Base-by-base conservation (phyloP, 2,329 filamentous ascomycete species). In the Trichothecium sympodiale region DNA sequence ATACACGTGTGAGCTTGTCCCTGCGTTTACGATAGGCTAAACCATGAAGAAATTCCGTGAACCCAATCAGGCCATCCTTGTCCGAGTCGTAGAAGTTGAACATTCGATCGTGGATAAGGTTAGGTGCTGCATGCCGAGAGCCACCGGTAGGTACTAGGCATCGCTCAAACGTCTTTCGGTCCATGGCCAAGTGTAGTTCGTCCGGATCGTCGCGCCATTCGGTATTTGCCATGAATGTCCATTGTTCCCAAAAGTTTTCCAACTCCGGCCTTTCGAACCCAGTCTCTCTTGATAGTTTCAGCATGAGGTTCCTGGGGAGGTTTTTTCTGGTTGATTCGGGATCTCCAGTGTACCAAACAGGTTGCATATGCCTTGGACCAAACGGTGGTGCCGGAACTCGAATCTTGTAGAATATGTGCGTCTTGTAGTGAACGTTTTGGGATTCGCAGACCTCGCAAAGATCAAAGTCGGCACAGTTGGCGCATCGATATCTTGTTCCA, bases 71-170 rank as follows among this genome's bases (percentile, higher is more conserved):
- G 16, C 83, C 83, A 52, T 98, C 86, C 29, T 77, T 72, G 54
- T 96, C 89, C 23, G 80, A 83, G 57, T 98, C 91, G 56, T 95
- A 98, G 56, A 95, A 95, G 34, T 83, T 77, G 59, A 96, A 98
- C 74, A 95, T 91, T 46, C 91, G 82, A 55, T 98, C 89, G 52
- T 94, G 91, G 40, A 98, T 84, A 12, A 94, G 73, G 53, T 93
- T 95, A 2, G 89, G 85, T 1, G 81, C 72, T 9, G 82, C 77
- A 37, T 86, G 80, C 23, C 80, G 74, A 39, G 77, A 74, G n/a
- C 81, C 82, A 12, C 82, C 83, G n/a, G 83, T 83, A 4, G 86
- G 85, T 7, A 93, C 80, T 41, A 96, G 77, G 46, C 87, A 94
- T 33, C 83, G 78, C 53, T 95, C 86, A 59, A 98, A 98, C 0